Evolutionary conservation across 2,329 filamentous ascomycete species (phyloP).

Genomic region (Penicillium psychrosexuale): DNA sequence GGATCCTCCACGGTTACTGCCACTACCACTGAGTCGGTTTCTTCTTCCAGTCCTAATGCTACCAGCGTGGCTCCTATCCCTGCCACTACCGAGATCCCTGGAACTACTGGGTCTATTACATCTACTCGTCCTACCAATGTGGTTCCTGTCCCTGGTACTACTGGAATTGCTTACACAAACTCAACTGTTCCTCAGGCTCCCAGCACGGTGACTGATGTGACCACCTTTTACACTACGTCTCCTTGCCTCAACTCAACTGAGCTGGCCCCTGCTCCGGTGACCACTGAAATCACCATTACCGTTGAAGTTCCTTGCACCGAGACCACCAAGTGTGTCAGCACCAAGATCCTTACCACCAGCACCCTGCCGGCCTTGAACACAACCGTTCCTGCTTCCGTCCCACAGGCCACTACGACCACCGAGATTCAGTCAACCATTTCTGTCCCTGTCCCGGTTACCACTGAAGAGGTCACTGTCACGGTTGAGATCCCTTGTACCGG

Average conservation of each 20-base stretch:
- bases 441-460: neutral
- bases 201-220: neutral
- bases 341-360: neutral
- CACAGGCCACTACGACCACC: neutral
- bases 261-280: neutral
- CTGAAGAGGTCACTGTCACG: neutral
- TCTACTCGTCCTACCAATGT: constrained; percentile 1
- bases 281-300: neutral
- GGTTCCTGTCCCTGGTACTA: constrained; percentile 1
- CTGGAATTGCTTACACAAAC: constrained; percentile 1
- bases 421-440: neutral
- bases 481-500: constrained; percentile 4
- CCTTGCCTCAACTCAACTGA: neutral
- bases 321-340: constrained; percentile 5
- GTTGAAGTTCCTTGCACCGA: constrained; percentile 6
- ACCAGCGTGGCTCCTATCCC: neutral
- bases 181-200: neutral
- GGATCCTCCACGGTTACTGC: neutral
- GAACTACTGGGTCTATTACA: neutral
- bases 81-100: neutral
- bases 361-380: neutral
- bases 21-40: neutral
- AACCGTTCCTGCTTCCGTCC: neutral
- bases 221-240: neutral
- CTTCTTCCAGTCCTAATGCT: neutral